A percentile compares a stretch with the other conserved stretches of the same genome.
Evolutionary conservation across 345 rosid genomes (phyloP).

Genomic region (Cochlearia excelsa): DNA sequence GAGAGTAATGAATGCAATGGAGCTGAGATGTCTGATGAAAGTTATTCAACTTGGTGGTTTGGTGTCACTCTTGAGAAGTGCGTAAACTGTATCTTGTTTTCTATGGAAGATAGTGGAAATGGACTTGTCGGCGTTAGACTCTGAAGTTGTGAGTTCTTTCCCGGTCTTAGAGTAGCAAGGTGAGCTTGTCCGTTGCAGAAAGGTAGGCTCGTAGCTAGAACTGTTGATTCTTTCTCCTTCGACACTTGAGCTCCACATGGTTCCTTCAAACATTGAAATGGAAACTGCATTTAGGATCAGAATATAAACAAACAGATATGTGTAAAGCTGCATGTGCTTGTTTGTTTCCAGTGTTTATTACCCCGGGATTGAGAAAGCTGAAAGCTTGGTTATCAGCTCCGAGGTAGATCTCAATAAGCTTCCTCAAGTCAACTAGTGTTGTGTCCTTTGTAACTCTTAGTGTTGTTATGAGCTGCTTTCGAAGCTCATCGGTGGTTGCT

Average conservation of each 20-base stretch:
- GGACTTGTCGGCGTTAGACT: constrained; percentile 42
- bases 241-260: constrained; percentile 49
- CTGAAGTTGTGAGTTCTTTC: constrained; percentile 34
- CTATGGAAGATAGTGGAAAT: constrained; percentile 52
- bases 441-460: constrained; percentile 55
- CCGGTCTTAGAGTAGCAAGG: constrained; percentile 54
- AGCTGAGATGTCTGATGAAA: constrained; percentile 46
- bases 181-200: constrained; percentile 42
- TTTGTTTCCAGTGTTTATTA: constrained; percentile 20
- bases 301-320: not conserved
- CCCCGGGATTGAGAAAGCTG: constrained; percentile 58
- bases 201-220: constrained; percentile 51
- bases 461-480: constrained; percentile 51
- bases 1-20: constrained; percentile 56
- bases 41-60: constrained; percentile 39
- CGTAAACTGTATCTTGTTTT: constrained; percentile 51
- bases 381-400: constrained; percentile 55
- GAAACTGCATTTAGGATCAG: constrained; percentile 19
- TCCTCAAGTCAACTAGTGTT: constrained; percentile 63
- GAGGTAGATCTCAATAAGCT: constrained; percentile 67
- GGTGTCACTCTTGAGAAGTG: constrained; percentile 36
- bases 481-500: constrained; percentile 47
- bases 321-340: constrained; percentile 9
- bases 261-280: constrained; percentile 47
- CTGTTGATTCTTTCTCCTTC: constrained; percentile 52